These are phyloP conservation scores for Xylaria sp. DNA, from an alignment of 2,329 filamentous ascomycete species.

Conservation along the genomic window DNA sequence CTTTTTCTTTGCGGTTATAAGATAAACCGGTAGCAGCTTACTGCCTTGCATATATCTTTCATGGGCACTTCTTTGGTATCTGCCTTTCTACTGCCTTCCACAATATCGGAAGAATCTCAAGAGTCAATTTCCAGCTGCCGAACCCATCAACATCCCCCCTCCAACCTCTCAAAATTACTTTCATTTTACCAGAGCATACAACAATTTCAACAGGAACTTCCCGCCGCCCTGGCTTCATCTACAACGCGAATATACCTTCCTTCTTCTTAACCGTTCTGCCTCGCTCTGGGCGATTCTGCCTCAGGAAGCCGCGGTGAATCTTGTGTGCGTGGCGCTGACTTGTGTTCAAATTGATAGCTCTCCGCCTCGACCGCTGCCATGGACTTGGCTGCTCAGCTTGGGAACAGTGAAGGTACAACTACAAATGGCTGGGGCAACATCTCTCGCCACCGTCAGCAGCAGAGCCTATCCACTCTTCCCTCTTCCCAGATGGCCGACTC, in stretches of 20 bases:
- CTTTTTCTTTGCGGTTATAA: background rate
- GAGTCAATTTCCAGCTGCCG: background rate
- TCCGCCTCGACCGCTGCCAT: slow-evolving; percentile 84
- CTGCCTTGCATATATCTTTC: background rate
- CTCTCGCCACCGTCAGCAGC: slow-evolving; percentile 75
- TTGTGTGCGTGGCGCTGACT: slow-evolving; percentile 50
- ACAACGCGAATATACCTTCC: background rate
- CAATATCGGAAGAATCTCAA: background rate
- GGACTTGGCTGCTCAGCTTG: slow-evolving; percentile 79
- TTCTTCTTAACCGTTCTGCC: slow-evolving; percentile 8
- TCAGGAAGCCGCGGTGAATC: slow-evolving; percentile 32
- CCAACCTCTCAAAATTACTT: background rate
- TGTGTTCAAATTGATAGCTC: slow-evolving; percentile 63
- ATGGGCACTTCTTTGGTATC: background rate
- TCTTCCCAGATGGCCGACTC: slow-evolving; percentile 53
- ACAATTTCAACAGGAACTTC: background rate
- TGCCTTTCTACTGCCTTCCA: background rate
- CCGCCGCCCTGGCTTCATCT: background rate
- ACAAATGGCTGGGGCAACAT: slow-evolving; percentile 70
- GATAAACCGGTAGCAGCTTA: background rate
- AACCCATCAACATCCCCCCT: slow-evolving; percentile 21
- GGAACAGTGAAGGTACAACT: slow-evolving; percentile 62
- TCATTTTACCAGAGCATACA: slow-evolving; percentile 19
- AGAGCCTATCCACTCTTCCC: slow-evolving; percentile 64
- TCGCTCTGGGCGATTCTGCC: slow-evolving; percentile 21